Percentiles rank a stretch among this genome's conserved stretches.
phyloP scores from a whole-genome alignment of 768 basidiomycete species.

The Russula olivacea region DNA sequence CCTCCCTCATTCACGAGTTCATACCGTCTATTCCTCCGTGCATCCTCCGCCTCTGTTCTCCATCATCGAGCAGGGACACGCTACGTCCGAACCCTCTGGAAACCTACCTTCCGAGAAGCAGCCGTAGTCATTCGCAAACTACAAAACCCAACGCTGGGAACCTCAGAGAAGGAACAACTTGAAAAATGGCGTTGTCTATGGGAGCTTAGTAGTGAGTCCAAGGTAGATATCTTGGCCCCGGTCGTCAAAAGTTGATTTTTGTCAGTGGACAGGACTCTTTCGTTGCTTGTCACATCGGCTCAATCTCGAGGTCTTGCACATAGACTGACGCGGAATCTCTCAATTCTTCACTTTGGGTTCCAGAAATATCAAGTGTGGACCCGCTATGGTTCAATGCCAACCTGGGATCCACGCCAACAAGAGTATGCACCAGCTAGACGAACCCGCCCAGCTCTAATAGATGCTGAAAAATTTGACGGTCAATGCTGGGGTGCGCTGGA shows the following conservation, averaged over 20 bases:
- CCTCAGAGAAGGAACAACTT: conserved; percentile 7
- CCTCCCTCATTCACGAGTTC: conserved; percentile 19
- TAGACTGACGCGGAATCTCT: conserved; percentile 51
- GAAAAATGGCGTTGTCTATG: conserved; percentile 18
- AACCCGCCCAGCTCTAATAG: conserved; percentile 21
- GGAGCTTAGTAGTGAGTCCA: conserved; percentile 19
- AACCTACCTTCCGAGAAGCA: conserved; percentile 21
- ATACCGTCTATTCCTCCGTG: conserved; percentile 22
- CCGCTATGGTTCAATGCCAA: conserved; percentile 20
- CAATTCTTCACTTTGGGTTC: conserved; percentile 37
- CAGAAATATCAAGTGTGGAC: conserved; percentile 3
- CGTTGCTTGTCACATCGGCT: conserved; percentile 55
- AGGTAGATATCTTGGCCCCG: background rate
- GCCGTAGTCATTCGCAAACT: conserved; percentile 11
- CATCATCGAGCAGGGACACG: conserved; percentile 19
- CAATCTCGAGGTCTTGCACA: conserved; percentile 59
- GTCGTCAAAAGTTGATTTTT: background rate
- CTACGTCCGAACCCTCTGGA: conserved; percentile 18
- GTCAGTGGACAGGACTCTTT: conserved; percentile 63
- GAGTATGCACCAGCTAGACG: conserved; percentile 19
- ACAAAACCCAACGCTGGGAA: background rate
- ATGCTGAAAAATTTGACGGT: conserved; percentile 32
- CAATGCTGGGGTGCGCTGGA: conserved; percentile 44
- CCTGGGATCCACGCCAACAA: conserved; percentile 15
- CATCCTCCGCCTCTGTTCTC: conserved; percentile 20